Evolutionary conservation across 202 grass and related monocot species (phyloP), one percentile per base, ranked within the genome.

Genomic region (Setaria italica): DNA sequence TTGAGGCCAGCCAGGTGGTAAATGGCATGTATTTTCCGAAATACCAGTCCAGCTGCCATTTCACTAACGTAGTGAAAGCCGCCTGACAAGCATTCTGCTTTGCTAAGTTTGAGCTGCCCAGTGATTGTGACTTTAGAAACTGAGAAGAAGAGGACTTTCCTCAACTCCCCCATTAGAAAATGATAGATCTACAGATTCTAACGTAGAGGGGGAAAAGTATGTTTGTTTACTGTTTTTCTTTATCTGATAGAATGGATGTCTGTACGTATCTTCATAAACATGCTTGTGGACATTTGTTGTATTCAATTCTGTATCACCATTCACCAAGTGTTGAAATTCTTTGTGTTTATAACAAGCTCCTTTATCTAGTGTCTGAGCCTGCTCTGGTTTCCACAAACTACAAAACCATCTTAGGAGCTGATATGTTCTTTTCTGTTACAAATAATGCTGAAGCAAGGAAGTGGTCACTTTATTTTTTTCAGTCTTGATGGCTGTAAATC

Each of bases 41-140:
- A 15, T 66, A 56, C 50, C 50, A 33, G 48, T 43, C 30, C 84
- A 86, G 50, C 75, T 87, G 74, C 73, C 48, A 30, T 79, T 80
- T 89, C 84, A 47, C 68, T 76, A 59, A 79, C n/a, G 7, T 90
- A 86, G 48, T 30, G 7, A 74, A 55, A 87, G 34, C 45, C 80
- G 53, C 80, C 62, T 84, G 62, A 45, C 34, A 80, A 62, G 12
- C 42, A 15, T 87, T 87, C 66, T 60, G 72, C 46, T 82, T 68
- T 74, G 67, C 59, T 62, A 69, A 48, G 17, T 80, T 68, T 71
- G 51, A 83, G 60, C 70, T 75, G 74, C 45, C 14, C 4, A 35
- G 21, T 4, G 59, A 49, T 82, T 30, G 46, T 48, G 25, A 46
- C 78, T 76, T 74, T 43, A 76, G 45, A 72, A 72, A n/a, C 43